Percentiles rank a stretch among this genome's conserved stretches.
phyloP scores from a whole-genome alignment of 176 grass and related monocot genomes.

The Triticum urartu region DNA sequence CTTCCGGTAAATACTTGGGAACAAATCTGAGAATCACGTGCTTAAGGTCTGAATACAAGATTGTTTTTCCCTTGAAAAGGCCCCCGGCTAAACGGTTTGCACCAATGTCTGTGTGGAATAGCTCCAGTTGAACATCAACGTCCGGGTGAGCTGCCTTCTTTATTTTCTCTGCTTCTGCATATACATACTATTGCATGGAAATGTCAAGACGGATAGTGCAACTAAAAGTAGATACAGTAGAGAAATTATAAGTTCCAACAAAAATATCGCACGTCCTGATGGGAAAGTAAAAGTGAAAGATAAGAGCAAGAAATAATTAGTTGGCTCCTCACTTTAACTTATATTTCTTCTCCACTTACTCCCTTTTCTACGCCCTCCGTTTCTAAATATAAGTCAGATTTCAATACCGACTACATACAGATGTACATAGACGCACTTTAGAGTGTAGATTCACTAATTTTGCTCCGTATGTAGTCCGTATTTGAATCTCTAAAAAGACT shows the following conservation, averaged over 20 bases:
- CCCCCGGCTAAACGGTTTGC: constrained; percentile 58
- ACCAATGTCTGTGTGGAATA: constrained; percentile 82
- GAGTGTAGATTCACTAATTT: too few relatives aligned
- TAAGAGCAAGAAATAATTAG: neutral
- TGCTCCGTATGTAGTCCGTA: too few relatives aligned
- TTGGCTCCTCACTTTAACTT: constrained; percentile 9
- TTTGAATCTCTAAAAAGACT: too few relatives aligned
- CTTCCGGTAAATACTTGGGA: constrained; percentile 86
- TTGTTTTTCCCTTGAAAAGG: constrained; percentile 90
- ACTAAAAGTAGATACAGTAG: constrained; percentile 3
- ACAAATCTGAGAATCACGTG: constrained; percentile 89
- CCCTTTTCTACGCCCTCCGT: neutral
- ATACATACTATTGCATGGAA: constrained; percentile 82
- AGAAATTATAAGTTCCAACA: constrained; percentile 18
- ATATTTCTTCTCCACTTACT: neutral
- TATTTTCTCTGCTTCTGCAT: constrained; percentile 89
- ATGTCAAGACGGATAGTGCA: constrained; percentile 47
- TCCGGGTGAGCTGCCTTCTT: constrained; percentile 93
- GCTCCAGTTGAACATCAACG: constrained; percentile 94
- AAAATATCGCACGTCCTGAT: neutral
- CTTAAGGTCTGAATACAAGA: constrained; percentile 88
- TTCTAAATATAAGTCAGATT: too few relatives aligned
- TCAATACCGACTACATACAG: too few relatives aligned
- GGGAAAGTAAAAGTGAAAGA: neutral
- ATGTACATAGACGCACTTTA: too few relatives aligned